Evolutionary conservation across 2,329 filamentous ascomycete genomes (phyloP), one percentile per base, ranked within the genome.

Genomic region (Dryadomyces quercus-mongolicae): DNA sequence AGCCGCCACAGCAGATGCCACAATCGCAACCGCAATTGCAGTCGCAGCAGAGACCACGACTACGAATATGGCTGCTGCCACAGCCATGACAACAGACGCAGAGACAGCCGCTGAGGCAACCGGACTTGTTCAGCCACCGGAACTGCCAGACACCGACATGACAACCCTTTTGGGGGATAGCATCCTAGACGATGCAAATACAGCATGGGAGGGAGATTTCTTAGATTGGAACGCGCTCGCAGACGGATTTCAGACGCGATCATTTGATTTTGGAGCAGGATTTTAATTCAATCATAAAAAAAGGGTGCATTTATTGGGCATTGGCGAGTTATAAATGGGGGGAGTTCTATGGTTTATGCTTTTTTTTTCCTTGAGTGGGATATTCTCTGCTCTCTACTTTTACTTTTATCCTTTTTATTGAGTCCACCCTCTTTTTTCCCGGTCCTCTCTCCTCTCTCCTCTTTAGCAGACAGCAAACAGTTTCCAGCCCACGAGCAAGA

Each of bases 401-500:
- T n/a, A n/a, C n/a, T n/a, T n/a, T n/a, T n/a, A n/a, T 15, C 8
- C 12, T 38, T 18, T 49, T 38, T 16, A n/a, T n/a, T n/a, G n/a
- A n/a, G n/a, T 1, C n/a, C 6, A 13, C 5, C 12, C 40, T 42
- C 12, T 40, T 13, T 5, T 31, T 31, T 8, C 25, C 25, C 25
- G n/a, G n/a, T 1, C n/a, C 6, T 10, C 5, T 12, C 40, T 42
- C 12, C 36, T 13, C 8, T 31, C 8, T 8, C 25, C 25, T 8
- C 10, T 12, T n/a, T 40, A 49, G 9, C 31, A 38, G 2, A 21
- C 60, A 1, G 58, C 60, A 6, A 47, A 36, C 10, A 65, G 47
- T 31, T 62, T 64, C 52, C 56, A 60, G 1, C 64, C 65, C 0
- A 66, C 64, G 34, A 59, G 59, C 15, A 58, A 53, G 42, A 65